Evolutionary conservation across 1,284 basidiomycete genomes (phyloP).

Genomic region (Cerrena zonata): DNA sequence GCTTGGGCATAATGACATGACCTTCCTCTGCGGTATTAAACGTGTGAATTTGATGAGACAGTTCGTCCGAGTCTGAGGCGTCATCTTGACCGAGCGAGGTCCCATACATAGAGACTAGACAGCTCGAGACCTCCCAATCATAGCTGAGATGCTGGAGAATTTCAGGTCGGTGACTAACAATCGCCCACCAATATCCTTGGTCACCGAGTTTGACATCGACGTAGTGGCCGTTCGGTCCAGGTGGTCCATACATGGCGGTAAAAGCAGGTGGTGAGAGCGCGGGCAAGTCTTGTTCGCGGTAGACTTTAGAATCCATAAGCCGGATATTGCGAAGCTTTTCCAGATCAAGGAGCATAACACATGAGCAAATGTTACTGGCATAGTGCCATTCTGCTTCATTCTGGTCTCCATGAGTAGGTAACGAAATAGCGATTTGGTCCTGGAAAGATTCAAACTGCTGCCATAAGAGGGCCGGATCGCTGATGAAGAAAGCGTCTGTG

Average conservation of each 20-base stretch:
- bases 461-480: slow-evolving; percentile 42
- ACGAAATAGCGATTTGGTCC: slow-evolving; percentile 33
- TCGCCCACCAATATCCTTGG: slow-evolving; percentile 50
- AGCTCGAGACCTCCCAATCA: slow-evolving; percentile 45
- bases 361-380: slow-evolving; percentile 45
- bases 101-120: slow-evolving; percentile 40
- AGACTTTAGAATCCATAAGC: slow-evolving; percentile 42
- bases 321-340: slow-evolving; percentile 37
- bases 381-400: slow-evolving; percentile 36
- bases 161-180: slow-evolving; percentile 36
- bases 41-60: slow-evolving; percentile 31
- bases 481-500: slow-evolving; percentile 45
- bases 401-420: slow-evolving; percentile 42
- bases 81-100: slow-evolving; percentile 37
- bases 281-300: slow-evolving; percentile 27
- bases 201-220: slow-evolving; percentile 42
- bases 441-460: slow-evolving; percentile 32
- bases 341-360: slow-evolving; percentile 46
- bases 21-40: slow-evolving; percentile 35
- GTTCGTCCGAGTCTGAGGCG: slow-evolving; percentile 32
- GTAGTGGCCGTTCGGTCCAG: slow-evolving; percentile 34
- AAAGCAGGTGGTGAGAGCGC: slow-evolving; percentile 40
- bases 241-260: slow-evolving; percentile 38
- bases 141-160: slow-evolving; percentile 38
- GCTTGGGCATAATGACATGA: slow-evolving; percentile 36